Evolutionary conservation across 768 basidiomycete species (phyloP), one percentile per base, ranked within the genome.

Genomic region (Coprinopsis sp.): DNA sequence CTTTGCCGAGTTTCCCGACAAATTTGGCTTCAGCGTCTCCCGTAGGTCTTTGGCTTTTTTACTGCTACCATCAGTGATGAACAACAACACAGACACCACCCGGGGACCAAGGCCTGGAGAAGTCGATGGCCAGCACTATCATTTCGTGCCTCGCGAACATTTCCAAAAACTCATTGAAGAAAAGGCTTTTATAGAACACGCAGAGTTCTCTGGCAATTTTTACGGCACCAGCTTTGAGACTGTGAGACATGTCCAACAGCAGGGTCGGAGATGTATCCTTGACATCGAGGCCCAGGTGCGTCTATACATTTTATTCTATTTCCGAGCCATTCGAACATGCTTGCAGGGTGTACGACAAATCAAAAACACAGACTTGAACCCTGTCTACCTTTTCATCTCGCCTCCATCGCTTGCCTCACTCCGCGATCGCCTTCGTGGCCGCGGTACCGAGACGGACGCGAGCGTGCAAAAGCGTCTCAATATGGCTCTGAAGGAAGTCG

Each of bases 271-370:
- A 11, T 97, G 95, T 62, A 84, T 98, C 49, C 77, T 98, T 30
- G 95, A 98, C 62, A 98, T 98, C 49, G 95, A 98, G 59, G 84
- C 88, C 8, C 94, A 98, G 84, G 91, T 89, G 60, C 47, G 72
- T 68, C 37, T 23, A 14, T 12, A 33, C 18, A 52, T 29, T 27
- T 28, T 37, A 14, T 25, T n/a, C 13, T 27, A 37, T 30, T 29
- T 12, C 27, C 16, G 34, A 36, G 45, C 33, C 34, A 44, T 19
- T 51, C 40, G 58, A 36, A 54, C 51, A 44, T 25, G 33, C 41
- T 49, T 44, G 28, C 65, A 94, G 91, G 95, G 95, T 40, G 90
- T 98, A 50, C 85, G 82, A 48, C 89, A 94, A 66, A 85, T 97
- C 59, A 96, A 94, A 62, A 69, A 78, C 43, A 91, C 91, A 23